These are phyloP conservation scores for Podospora pseudopauciseta DNA, from an alignment of 495 filamentous ascomycete species.

Conservation along the genomic window DNA sequence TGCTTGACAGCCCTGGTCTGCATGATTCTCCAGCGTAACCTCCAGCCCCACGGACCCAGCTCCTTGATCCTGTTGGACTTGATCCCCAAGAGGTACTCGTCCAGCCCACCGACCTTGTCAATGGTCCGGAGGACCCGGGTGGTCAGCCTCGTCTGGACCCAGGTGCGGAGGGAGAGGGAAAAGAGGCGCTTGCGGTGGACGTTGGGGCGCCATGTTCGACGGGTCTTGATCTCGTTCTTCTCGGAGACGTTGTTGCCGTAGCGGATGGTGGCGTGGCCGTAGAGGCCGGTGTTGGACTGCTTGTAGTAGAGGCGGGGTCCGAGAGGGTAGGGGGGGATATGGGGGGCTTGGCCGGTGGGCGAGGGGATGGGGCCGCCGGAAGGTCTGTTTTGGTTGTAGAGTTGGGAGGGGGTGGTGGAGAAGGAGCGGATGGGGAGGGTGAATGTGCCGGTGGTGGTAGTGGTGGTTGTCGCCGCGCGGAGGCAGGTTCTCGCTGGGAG, in stretches of 20 bases:
- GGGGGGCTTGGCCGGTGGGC: conserved; percentile 30
- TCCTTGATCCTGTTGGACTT: conserved; percentile 72
- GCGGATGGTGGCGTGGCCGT: conserved; percentile 70
- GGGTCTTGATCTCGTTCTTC: conserved; percentile 74
- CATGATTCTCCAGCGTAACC: conserved; percentile 80
- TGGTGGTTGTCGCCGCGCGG: conserved; percentile 8
- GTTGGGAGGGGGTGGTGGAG: conserved; percentile 6
- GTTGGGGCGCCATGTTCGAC: conserved; percentile 84
- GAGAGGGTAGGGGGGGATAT: conserved; percentile 76
- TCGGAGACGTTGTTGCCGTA: conserved; percentile 90
- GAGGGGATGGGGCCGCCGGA: conserved; percentile 26
- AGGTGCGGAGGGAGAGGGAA: conserved; percentile 59
- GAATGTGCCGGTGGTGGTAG: not conserved
- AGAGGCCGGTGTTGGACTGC: conserved; percentile 82
- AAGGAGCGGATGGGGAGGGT: not conserved
- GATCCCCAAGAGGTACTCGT: conserved; percentile 80
- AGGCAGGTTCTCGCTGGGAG: conserved; percentile 17
- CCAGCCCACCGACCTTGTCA: conserved; percentile 79
- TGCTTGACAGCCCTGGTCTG: conserved; percentile 61
- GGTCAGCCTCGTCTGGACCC: conserved; percentile 70
- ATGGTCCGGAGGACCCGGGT: conserved; percentile 78
- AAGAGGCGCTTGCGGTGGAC: conserved; percentile 74
- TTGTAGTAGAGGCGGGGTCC: conserved; percentile 77
- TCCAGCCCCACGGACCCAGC: conserved; percentile 83
- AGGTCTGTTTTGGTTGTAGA: conserved; percentile 16